Evolutionary conservation across 208 protist genomes (phyloP).

Genomic region (Crithidia expoeki): DNA sequence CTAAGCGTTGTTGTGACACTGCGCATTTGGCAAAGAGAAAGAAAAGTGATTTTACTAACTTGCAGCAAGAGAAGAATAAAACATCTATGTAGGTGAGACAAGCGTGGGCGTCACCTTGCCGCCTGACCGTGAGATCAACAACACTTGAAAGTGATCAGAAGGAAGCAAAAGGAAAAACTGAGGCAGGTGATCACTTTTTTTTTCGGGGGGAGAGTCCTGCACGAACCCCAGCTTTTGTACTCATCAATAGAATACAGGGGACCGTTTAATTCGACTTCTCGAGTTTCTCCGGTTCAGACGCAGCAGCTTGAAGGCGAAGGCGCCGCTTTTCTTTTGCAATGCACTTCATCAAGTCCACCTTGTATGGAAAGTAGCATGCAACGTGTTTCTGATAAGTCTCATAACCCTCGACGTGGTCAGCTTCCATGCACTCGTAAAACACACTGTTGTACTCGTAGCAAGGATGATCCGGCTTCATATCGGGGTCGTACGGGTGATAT

Average conservation of each 20-base stretch:
- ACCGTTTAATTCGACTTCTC: not conserved
- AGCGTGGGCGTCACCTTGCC: too few species aligned
- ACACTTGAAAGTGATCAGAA: too few species aligned
- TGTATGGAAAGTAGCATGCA: conserved; percentile 86
- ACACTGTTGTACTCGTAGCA: conserved; percentile 68
- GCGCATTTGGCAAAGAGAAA: too few species aligned
- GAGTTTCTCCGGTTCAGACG: not conserved
- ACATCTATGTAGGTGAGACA: too few species aligned
- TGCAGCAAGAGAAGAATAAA: too few species aligned
- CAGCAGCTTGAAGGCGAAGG: conserved; percentile 28
- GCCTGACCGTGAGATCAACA: too few species aligned
- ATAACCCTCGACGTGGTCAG: conserved; percentile 77
- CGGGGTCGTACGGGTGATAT: conserved; percentile 85
- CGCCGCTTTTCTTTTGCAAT: conserved; percentile 66
- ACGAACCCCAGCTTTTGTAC: not conserved
- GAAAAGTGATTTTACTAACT: too few species aligned
- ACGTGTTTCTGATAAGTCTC: conserved; percentile 89
- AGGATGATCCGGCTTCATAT: conserved; percentile 63
- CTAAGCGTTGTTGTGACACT: too few species aligned
- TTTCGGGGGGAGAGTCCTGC: too few species aligned
- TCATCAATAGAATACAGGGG: not conserved
- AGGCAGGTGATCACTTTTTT: too few species aligned
- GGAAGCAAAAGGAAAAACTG: not conserved
- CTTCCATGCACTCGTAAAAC: conserved; percentile 83
- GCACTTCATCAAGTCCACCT: conserved; percentile 90